These are phyloP conservation scores for Solanum pennellii DNA, from an alignment of 257 asterid species.

Conservation along the genomic window DNA sequence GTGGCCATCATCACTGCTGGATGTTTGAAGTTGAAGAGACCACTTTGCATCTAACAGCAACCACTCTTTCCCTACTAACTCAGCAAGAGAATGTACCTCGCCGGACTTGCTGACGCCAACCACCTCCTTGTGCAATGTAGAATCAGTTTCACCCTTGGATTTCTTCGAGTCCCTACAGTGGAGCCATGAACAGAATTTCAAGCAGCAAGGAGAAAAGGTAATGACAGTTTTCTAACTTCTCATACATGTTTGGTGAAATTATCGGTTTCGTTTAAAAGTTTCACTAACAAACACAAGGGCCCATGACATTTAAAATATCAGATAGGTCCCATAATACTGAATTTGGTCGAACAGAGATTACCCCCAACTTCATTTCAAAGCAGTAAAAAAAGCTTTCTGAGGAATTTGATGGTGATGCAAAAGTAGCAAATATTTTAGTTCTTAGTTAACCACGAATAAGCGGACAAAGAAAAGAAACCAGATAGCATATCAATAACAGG, in stretches of 20 bases:
- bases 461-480: background rate
- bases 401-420: background rate
- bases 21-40: constrained; percentile 49
- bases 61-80: constrained; percentile 57
- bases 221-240: background rate
- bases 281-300: background rate
- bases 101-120: constrained; percentile 48
- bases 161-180: constrained; percentile 41
- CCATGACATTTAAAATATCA: background rate
- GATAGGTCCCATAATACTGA: background rate
- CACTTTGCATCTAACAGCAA: constrained; percentile 55
- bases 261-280: background rate
- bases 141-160: constrained; percentile 37
- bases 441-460: background rate
- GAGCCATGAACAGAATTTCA: constrained; percentile 4
- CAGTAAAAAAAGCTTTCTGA: background rate
- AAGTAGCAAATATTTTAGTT: background rate
- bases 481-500: background rate
- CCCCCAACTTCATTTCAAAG: background rate
- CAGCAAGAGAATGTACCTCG: constrained; percentile 45
- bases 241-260: background rate
- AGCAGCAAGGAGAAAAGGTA: background rate
- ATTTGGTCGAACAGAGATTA: background rate
- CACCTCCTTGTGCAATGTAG: constrained; percentile 30
- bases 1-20: constrained; percentile 44